These are phyloP conservation scores for Myriosclerotinia curreyana DNA, from an alignment of 2,329 filamentous ascomycete genomes.

Conservation along the genomic window DNA sequence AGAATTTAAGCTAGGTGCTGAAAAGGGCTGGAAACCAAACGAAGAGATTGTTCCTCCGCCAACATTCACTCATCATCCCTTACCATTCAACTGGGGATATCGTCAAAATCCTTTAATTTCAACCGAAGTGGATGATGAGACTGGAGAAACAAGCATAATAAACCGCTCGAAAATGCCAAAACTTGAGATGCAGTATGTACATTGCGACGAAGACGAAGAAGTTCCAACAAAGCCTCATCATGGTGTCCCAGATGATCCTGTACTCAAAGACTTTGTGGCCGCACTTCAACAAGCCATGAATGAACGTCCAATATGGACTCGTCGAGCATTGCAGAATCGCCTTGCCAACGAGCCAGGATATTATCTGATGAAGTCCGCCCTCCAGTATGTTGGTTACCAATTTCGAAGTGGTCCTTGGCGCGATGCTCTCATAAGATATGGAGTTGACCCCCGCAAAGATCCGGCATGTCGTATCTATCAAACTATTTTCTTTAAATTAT, in stretches of 20 bases:
- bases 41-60: conserved; percentile 77
- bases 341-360: conserved; percentile 53
- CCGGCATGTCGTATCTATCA: conserved; percentile 80
- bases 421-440: conserved; percentile 81
- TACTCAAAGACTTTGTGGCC: conserved; percentile 62
- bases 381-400: conserved; percentile 85
- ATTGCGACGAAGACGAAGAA: conserved; percentile 25
- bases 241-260: conserved; percentile 43
- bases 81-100: conserved; percentile 78
- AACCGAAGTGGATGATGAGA: conserved; percentile 40
- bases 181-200: conserved; percentile 31
- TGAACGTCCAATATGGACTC: conserved; percentile 79
- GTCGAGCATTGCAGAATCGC: conserved; percentile 74
- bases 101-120: conserved; percentile 73
- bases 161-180: conserved; percentile 31
- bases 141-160: conserved; percentile 37
- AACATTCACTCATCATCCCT: conserved; percentile 67
- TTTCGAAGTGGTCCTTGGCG: conserved; percentile 92
- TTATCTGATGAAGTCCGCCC: conserved; percentile 66
- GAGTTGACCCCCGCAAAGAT: conserved; percentile 77
- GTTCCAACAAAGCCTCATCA: conserved; percentile 27
- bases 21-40: conserved; percentile 55
- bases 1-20: conserved; percentile 64
- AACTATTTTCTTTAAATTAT: conserved; percentile 79
- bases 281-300: conserved; percentile 65